Conservation (phyloP, 345 rosid species). For the Lenwebbia sp. region DNA sequence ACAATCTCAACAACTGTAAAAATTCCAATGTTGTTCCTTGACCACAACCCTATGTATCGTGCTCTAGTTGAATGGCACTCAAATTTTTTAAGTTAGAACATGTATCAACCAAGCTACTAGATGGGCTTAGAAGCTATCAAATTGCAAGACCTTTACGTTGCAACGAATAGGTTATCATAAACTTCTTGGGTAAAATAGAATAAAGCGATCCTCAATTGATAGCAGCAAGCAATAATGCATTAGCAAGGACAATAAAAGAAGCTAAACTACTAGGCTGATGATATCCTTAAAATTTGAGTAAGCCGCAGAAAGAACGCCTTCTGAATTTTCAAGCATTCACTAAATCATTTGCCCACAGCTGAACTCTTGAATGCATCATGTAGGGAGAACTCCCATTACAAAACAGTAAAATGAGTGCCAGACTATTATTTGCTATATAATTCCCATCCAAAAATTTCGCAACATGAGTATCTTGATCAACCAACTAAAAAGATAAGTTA, state of each 20-base stretch:
- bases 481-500: background rate
- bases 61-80: background rate
- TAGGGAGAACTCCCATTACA: background rate
- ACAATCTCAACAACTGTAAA: background rate
- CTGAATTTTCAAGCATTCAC: background rate
- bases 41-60: background rate
- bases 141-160: background rate
- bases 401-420: background rate
- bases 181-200: background rate
- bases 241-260: background rate
- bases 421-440: background rate
- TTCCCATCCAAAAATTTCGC: background rate
- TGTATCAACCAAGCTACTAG: background rate
- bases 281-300: background rate
- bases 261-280: background rate
- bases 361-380: background rate
- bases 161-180: background rate
- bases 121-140: background rate
- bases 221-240: background rate
- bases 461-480: background rate
- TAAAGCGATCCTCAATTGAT: background rate
- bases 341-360: background rate
- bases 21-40: background rate
- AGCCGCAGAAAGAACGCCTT: background rate
- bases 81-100: background rate